phyloP scores from a whole-genome alignment of 1,139 yeast genomes.

The Yamadazyma friedrichii region DNA sequence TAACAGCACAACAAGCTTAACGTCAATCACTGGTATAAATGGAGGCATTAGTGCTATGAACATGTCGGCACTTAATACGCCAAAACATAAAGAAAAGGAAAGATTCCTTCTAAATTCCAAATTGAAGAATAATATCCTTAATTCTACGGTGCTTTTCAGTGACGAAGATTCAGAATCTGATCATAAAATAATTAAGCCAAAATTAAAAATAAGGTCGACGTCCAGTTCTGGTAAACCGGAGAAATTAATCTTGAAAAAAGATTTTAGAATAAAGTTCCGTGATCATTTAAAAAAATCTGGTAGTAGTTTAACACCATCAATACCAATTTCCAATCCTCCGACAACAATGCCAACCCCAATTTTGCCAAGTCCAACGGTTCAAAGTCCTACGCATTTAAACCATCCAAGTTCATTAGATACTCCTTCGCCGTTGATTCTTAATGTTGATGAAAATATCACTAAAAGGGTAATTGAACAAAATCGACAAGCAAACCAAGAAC shows the following conservation, averaged over 20 bases:
- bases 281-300: conserved; percentile 14
- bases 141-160: conserved; percentile 17
- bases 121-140: conserved; percentile 11
- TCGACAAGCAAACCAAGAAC: conserved; percentile 4
- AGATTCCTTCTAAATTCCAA: conserved; percentile 18
- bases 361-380: not conserved
- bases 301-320: conserved; percentile 4
- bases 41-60: not conserved
- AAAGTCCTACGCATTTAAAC: conserved; percentile 3
- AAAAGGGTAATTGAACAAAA: conserved; percentile 12
- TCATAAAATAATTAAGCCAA: conserved; percentile 18
- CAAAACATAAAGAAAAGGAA: conserved; percentile 3
- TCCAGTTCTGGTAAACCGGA: conserved; percentile 10
- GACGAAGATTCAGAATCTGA: conserved; percentile 37
- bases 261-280: conserved; percentile 32
- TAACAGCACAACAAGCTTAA: conserved; percentile 32
- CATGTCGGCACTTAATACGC: not conserved
- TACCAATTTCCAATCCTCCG: conserved; percentile 2
- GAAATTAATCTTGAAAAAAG: conserved; percentile 21
- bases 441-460: conserved; percentile 11
- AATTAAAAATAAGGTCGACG: conserved; percentile 18
- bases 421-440: conserved; percentile 25
- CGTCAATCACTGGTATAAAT: conserved; percentile 7
- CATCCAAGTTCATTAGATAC: conserved; percentile 5
- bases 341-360: not conserved